Base-by-base conservation (phyloP, 1,284 basidiomycete species). In the Boletus nobilissimus region DNA sequence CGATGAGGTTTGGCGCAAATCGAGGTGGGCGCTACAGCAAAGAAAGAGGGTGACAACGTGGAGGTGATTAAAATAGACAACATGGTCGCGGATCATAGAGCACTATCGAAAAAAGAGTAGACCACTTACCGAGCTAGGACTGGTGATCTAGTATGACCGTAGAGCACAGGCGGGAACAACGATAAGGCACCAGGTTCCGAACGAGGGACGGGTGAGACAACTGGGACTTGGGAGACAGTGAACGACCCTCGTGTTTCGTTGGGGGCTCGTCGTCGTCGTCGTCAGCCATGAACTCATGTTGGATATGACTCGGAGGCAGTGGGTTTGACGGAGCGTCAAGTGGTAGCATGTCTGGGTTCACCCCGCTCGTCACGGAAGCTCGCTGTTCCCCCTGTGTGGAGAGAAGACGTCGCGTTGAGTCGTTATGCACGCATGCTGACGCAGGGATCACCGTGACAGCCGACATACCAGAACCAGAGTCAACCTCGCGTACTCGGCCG, bases 81-180 rank as follows among this genome's bases (percentile, higher is more conserved):
- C 26, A 48, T 69, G 60, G 22, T 32, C 34, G 26, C 60, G 40
- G n/a, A 77, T 76, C 72, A 76, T 68, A n/a, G 22, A 36, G 36
- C 32, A 71, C 72, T 26, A 66, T 73, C 69, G n/a, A 60, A 73
- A 70, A 34, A 46, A 70, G 68, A 48, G 36, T 18, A 48, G 70
- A 68, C 34, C 7, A 72, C 84, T 85, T 78, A 86, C 84, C 83
- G 85, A 22, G 78, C 74, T 43, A 85, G 78, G 32, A 85, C 83
- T 36, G 84, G 84, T 16, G 84, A 86, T 54, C 84, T 84, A 62
- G 73, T 84, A 57, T 85, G 84, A 14, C 85, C 84, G 57, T 78
- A 72, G 68, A 71, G 76, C 51, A 36, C 66, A 34, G 74, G 78
- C 39, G 75, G 80, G n/a, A 76, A 75, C 40, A 57, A 75, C 66